A percentile compares a stretch with the other conserved stretches of the same genome.
These are phyloP conservation scores for Geranium rotundifolium DNA, from an alignment of 345 rosid genomes.

Conservation along the genomic window DNA sequence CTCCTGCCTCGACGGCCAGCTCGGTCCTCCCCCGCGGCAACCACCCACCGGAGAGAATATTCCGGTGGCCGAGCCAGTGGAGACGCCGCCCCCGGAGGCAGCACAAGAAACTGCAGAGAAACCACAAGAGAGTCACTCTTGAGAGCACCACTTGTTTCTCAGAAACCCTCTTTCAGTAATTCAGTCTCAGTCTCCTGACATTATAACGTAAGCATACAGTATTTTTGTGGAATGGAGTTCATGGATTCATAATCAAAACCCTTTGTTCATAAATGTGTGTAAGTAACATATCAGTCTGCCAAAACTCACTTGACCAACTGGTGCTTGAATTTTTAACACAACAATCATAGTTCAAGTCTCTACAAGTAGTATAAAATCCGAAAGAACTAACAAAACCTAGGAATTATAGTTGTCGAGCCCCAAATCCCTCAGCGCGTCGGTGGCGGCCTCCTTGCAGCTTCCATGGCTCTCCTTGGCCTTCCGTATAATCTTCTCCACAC, in stretches of 20 bases:
- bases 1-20: conserved; percentile 44
- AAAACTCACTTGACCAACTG: too few relatives aligned
- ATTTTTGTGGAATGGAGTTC: too few relatives aligned
- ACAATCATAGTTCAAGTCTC: too few relatives aligned
- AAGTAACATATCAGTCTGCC: too few relatives aligned
- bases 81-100: background rate
- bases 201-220: too few relatives aligned
- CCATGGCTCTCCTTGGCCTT: conserved; percentile 63
- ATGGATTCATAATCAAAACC: too few relatives aligned
- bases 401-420: conserved; percentile 73
- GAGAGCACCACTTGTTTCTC: background rate
- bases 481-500: conserved; percentile 62
- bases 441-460: conserved; percentile 63
- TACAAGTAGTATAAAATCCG: background rate
- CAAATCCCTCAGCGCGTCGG: conserved; percentile 84
- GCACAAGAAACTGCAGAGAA: background rate
- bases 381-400: conserved; percentile 7
- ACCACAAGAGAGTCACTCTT: background rate
- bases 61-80: background rate
- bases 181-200: too few relatives aligned
- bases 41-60: conserved; percentile 6
- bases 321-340: too few relatives aligned
- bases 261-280: too few relatives aligned
- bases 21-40: conserved; percentile 25
- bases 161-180: too few relatives aligned